Evolutionary conservation across 2,329 filamentous ascomycete species (phyloP), one percentile per base, ranked within the genome.

Genomic region (Beauveria varroae): DNA sequence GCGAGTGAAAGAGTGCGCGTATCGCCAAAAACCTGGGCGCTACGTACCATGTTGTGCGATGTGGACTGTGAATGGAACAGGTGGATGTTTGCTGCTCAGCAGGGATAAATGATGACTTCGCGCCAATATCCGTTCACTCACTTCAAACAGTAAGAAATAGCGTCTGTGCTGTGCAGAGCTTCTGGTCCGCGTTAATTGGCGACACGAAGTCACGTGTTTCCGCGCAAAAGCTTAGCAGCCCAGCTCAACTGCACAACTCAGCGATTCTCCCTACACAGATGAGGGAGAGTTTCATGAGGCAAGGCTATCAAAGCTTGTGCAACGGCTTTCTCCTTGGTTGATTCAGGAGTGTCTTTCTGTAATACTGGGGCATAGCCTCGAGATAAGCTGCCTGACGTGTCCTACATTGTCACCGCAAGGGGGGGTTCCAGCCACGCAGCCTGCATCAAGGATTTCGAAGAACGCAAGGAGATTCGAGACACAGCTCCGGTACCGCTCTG

Each of bases 381-480:
- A 40, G 47, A 43, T 30, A 52, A 44, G 47, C 46, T 59, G 37
- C 5, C 51, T 56, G 59, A 46, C 51, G 34, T 50, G 59, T 50
- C 43, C 43, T 28, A 56, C 59, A 49, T 30, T 46, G n/a, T 43
- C 24, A 34, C 40, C 34, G 34, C 34, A 37, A 37, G 34, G 24
- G 10, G 30, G n/a, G 14, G 30, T 61, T 18, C 20, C 43, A 47
- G 37, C 37, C 18, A 52, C 28, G 24, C 73, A 72, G 67, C 69
- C 65, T 51, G 50, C 63, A 14, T 56, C 61, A 49, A 71, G 74
- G n/a, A 46, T 28, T 41, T n/a, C n/a, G 55, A 40, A 20, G 55
- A 22, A 50, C 20, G 30, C 44, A 46, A 50, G 20, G 20, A 16
- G 6, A 40, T 28, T 30, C 22, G 22, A 51, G 46, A 58, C 46